phyloP scores from a whole-genome alignment of 2,329 filamentous ascomycete genomes.

The Akanthomyces muscarius region DNA sequence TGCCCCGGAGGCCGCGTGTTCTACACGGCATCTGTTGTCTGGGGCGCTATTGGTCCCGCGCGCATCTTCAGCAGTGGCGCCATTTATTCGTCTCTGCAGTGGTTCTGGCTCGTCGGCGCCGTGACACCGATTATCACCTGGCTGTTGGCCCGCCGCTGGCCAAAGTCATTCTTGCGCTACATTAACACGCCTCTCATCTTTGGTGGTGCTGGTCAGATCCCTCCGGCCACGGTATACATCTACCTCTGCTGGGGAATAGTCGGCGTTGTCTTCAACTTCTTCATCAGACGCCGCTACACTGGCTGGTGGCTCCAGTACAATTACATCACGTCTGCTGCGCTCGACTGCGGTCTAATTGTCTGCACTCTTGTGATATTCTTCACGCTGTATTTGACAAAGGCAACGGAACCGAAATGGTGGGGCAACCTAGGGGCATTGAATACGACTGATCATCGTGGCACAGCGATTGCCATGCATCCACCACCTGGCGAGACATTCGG shows the following conservation, averaged over 20 bases:
- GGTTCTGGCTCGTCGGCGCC: conserved; percentile 67
- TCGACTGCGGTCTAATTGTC: conserved; percentile 65
- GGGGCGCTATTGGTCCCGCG: conserved; percentile 68
- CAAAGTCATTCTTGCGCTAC: conserved; percentile 59
- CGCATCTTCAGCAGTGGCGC: conserved; percentile 63
- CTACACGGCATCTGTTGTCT: conserved; percentile 68
- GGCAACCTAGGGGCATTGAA: conserved; percentile 48
- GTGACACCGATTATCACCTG: conserved; percentile 60
- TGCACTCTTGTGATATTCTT: conserved; percentile 68
- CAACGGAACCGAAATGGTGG: conserved; percentile 57
- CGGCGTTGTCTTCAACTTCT: conserved; percentile 65
- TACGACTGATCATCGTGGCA: conserved; percentile 43
- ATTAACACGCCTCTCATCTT: conserved; percentile 66
- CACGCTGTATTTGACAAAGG: conserved; percentile 57
- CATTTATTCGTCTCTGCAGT: conserved; percentile 61
- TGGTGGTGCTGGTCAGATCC: conserved; percentile 59
- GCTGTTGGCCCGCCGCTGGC: conserved; percentile 57
- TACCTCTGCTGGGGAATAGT: conserved; percentile 68
- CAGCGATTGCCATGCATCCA: conserved; percentile 42
- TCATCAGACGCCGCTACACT: conserved; percentile 58
- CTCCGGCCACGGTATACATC: conserved; percentile 66
- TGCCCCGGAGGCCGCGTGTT: conserved; percentile 53
- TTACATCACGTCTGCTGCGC: conserved; percentile 67
- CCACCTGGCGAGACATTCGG: conserved; percentile 47
- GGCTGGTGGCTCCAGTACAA: conserved; percentile 79